Conservation (phyloP, 2,329 filamentous ascomycete genomes). For the Exserohilum rostratum region DNA sequence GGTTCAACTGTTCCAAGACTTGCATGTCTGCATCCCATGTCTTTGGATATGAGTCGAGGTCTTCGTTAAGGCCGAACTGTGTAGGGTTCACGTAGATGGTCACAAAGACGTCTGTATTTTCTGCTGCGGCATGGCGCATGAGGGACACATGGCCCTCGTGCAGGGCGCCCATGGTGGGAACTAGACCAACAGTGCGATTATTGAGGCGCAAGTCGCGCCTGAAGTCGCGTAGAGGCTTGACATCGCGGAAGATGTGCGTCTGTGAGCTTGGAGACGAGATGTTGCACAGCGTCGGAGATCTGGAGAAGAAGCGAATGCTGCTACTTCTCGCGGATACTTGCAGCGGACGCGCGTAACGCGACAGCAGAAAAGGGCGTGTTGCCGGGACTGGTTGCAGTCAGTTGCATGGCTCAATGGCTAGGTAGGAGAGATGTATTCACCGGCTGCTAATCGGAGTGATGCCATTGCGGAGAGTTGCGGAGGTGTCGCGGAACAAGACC, state of each 20-base stretch:
- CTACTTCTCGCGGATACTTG: neutral
- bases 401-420: conserved; percentile 18
- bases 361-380: conserved; percentile 5
- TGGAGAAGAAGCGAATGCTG: conserved; percentile 28
- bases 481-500: conserved; percentile 23
- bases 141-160: conserved; percentile 89
- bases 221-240: conserved; percentile 72
- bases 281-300: conserved; percentile 24
- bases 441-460: conserved; percentile 23
- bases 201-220: conserved; percentile 69
- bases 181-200: conserved; percentile 78
- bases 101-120: conserved; percentile 87
- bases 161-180: conserved; percentile 98
- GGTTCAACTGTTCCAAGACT: conserved; percentile 70
- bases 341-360: conserved; percentile 5
- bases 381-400: conserved; percentile 21
- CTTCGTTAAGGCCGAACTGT: conserved; percentile 89
- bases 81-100: conserved; percentile 96
- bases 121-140: conserved; percentile 79
- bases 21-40: conserved; percentile 82
- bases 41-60: conserved; percentile 85
- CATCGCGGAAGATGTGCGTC: conserved; percentile 77
- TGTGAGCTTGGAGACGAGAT: conserved; percentile 23
- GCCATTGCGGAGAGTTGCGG: conserved; percentile 36
- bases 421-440: conserved; percentile 15